These are phyloP conservation scores for Monocercomonoides exilis DNA, from an alignment of 78 protist genomes.

Conservation along the genomic window DNA sequence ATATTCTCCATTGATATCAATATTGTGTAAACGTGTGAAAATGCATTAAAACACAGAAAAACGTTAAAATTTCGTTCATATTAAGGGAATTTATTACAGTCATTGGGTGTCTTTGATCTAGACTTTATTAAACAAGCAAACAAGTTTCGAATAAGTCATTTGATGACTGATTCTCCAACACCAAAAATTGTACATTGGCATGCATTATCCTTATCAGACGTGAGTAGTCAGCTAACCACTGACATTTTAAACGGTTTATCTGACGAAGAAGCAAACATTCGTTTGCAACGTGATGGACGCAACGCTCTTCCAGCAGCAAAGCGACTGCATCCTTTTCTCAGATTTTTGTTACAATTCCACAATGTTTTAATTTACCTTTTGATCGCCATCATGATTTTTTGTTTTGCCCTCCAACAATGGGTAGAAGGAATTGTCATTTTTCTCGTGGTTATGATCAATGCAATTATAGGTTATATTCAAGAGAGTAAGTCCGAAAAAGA, in stretches of 20 bases:
- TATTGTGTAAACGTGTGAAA: no score
- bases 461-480: conserved; percentile 23
- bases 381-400: not conserved
- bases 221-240: not conserved
- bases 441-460: not conserved
- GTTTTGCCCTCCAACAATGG: not conserved
- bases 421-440: not conserved
- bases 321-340: not conserved
- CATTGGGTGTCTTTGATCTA: no score
- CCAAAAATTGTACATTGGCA: not conserved
- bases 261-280: not conserved
- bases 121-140: no score
- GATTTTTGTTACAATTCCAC: conserved; percentile 18
- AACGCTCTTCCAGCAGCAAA: not conserved
- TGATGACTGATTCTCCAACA: no score
- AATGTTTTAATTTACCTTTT: not conserved
- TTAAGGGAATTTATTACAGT: no score
- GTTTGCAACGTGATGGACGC: not conserved
- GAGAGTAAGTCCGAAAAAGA: conserved; percentile 7
- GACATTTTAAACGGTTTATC: not conserved
- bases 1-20: no score
- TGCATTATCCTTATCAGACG: not conserved
- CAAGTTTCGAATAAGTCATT: no score
- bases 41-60: no score
- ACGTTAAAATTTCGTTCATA: no score